A percentile compares a stretch with the other conserved stretches of the same genome.
Conservation (phyloP, 2,329 filamentous ascomycete genomes). For the Venturia aucupariae region DNA sequence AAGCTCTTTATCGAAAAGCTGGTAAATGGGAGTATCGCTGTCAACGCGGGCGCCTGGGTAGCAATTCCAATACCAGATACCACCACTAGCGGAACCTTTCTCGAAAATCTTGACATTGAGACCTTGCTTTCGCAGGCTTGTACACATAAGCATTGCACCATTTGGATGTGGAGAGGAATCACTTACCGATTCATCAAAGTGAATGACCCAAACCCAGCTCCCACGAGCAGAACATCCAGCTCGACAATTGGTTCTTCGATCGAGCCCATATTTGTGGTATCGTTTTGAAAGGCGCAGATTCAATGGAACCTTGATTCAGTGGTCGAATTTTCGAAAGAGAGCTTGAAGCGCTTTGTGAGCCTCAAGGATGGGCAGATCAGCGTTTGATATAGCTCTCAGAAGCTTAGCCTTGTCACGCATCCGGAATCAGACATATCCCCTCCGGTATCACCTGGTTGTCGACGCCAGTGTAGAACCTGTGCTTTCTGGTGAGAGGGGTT, state of each 20-base stretch:
- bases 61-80: conserved; percentile 38
- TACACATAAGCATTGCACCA: neutral
- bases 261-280: conserved; percentile 4
- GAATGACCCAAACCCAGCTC: conserved; percentile 12
- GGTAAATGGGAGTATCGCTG: conserved; percentile 38
- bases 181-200: conserved; percentile 10
- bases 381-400: neutral
- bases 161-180: neutral
- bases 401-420: conserved; percentile 3
- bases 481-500: neutral
- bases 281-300: neutral
- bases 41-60: conserved; percentile 40
- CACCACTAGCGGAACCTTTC: conserved; percentile 33
- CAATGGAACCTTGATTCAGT: neutral
- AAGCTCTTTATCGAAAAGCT: conserved; percentile 18
- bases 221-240: conserved; percentile 12
- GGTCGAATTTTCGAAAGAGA: neutral
- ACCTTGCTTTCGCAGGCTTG: conserved; percentile 13
- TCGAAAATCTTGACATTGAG: conserved; percentile 25
- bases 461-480: neutral
- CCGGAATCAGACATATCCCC: neutral
- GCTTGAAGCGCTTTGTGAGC: neutral
- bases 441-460: neutral
- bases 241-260: conserved; percentile 5
- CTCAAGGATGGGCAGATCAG: neutral